Conservation (phyloP, 2,329 filamentous ascomycete genomes). For the Bipolaris oryzae region DNA sequence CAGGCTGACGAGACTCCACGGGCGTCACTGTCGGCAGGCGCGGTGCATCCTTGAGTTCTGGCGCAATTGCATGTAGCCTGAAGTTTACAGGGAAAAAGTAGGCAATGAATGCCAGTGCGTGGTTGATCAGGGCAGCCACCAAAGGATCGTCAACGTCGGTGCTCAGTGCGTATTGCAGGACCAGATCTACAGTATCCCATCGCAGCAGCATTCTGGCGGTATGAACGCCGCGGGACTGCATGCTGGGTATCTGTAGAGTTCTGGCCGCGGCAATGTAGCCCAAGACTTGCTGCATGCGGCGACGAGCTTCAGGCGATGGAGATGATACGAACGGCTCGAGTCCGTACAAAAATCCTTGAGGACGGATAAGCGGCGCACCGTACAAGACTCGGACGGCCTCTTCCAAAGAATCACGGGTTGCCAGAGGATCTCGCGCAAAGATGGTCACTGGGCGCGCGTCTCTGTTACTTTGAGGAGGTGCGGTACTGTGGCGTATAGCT, state of each 20-base stretch:
- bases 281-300: constrained; percentile 51
- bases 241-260: constrained; percentile 61
- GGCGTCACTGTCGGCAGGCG: constrained; percentile 50
- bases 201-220: constrained; percentile 63
- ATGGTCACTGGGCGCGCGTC: constrained; percentile 36
- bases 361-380: constrained; percentile 39
- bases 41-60: constrained; percentile 55
- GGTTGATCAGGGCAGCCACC: constrained; percentile 61
- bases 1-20: constrained; percentile 41
- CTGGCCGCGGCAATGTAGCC: constrained; percentile 69
- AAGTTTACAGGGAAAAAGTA: constrained; percentile 66
- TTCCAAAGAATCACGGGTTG: constrained; percentile 38
- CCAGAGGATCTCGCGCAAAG: constrained; percentile 34
- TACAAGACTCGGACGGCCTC: constrained; percentile 48
- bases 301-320: constrained; percentile 37
- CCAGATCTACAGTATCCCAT: constrained; percentile 68
- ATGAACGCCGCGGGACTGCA: constrained; percentile 64
- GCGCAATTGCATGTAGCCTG: constrained; percentile 59
- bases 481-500: constrained; percentile 31
- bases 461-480: constrained; percentile 28
- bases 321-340: constrained; percentile 34
- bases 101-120: constrained; percentile 64
- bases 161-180: constrained; percentile 63
- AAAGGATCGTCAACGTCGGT: constrained; percentile 59
- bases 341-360: constrained; percentile 37